Evolutionary conservation across 768 basidiomycete genomes (phyloP), one percentile per base, ranked within the genome.

Genomic region (Lactarius akahatsu): DNA sequence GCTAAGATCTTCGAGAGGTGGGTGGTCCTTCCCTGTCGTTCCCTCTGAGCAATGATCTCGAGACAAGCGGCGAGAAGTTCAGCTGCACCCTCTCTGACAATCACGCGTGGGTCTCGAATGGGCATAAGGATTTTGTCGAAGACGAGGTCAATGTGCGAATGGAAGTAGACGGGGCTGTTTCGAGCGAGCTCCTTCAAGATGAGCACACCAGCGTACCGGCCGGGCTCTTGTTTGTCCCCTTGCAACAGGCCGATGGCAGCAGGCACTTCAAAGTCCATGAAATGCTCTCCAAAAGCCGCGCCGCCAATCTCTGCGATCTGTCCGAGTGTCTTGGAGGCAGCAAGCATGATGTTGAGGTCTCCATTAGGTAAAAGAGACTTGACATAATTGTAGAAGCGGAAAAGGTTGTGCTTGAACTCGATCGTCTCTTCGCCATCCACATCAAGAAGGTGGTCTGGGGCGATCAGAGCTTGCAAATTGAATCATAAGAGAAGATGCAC

Each of bases 81-180:
- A 0, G 95, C 94, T 0, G 96, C 94, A 38, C 92, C 91, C 76
- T 98, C 96, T 64, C 96, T 81, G 15, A 98, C 93, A 74, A 93
- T 90, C 58, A 94, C 86, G 61, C 95, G 87, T 20, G 90, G 83
- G 75, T 99, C 97, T 54, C 96, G 82, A 28, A 99, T 77, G 5
- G 96, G 93, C 1, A 90, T 86, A 69, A 97, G 88, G 62, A 99
- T 94, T 76, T 94, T 94, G 75, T 95, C 94, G 59, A 98, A 89
- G 15, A 97, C 91, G 45, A 91, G 83, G 61, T 85, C 84, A 26
- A 98, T 94, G 76, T 94, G 90, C 2, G 91, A 85, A 72, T 94
- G 88, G 77, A 98, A 96, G 72, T 94, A 89, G 8, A 82, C 86
- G 0, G 93, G 90, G 69, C 91, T 95, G 76, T 94, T 91, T 34